phyloP scores from a whole-genome alignment of 257 asterid species.

The Solanum lycopersicoides region DNA sequence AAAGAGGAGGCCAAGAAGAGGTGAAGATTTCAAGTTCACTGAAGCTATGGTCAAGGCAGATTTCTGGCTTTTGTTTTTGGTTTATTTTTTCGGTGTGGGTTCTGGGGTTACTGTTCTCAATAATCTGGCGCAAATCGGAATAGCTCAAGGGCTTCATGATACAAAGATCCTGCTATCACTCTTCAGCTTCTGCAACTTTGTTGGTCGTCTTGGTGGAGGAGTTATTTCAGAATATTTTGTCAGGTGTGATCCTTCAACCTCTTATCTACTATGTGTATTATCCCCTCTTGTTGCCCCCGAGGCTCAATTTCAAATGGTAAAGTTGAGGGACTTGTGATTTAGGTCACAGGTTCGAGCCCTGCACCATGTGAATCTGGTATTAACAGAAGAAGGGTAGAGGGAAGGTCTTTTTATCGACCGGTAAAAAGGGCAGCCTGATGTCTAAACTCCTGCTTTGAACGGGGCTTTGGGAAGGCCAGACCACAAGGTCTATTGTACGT shows the following conservation, averaged over 20 bases:
- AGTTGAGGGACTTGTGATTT: not conserved
- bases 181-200: conserved; percentile 65
- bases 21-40: conserved; percentile 47
- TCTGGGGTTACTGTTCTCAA: conserved; percentile 71
- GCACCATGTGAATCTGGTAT: not conserved
- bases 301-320: not conserved
- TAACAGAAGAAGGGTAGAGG: too few species aligned
- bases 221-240: conserved; percentile 47
- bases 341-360: not conserved
- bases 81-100: conserved; percentile 62
- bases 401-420: too few species aligned
- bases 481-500: too few species aligned
- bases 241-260: conserved; percentile 27
- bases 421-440: not conserved
- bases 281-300: not conserved
- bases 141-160: conserved; percentile 40
- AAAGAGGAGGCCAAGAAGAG: conserved; percentile 55
- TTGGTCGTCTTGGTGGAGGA: conserved; percentile 79
- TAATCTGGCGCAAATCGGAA: conserved; percentile 68
- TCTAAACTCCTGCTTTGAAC: too few species aligned
- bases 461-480: too few species aligned
- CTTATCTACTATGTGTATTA: not conserved
- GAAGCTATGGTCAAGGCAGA: conserved; percentile 69
- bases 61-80: conserved; percentile 66
- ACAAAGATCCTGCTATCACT: conserved; percentile 48